These are phyloP conservation scores for Orbilia oligospora DNA, from an alignment of 2,329 filamentous ascomycete genomes.

Conservation along the genomic window DNA sequence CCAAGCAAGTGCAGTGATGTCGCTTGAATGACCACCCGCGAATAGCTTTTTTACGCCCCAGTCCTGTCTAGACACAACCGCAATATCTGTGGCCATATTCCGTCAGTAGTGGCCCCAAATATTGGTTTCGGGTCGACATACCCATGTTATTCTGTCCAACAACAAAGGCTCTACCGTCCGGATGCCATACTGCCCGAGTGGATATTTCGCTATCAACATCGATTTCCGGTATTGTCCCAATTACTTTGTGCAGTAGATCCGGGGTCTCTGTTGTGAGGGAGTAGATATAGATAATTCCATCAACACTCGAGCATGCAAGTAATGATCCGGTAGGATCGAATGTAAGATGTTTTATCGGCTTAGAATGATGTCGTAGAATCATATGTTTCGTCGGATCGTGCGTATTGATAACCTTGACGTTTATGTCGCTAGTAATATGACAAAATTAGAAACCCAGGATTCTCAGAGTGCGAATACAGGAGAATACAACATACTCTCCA, in stretches of 20 bases:
- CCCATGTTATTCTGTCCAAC: conserved; percentile 81
- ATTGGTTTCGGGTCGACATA: conserved; percentile 60
- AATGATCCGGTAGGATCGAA: conserved; percentile 86
- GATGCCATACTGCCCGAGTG: conserved; percentile 87
- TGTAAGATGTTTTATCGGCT: conserved; percentile 89
- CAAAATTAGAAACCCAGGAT: neutral
- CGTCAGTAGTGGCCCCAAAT: neutral
- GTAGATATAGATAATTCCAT: conserved; percentile 92
- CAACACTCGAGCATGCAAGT: conserved; percentile 85
- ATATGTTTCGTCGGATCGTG: conserved; percentile 82
- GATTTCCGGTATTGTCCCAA: conserved; percentile 81
- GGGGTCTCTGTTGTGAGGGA: conserved; percentile 83
- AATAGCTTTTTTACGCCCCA: conserved; percentile 90
- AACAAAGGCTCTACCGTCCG: conserved; percentile 91
- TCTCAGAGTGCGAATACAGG: neutral
- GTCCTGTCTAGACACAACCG: conserved; percentile 87
- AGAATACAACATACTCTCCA: conserved; percentile 79
- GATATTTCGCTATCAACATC: conserved; percentile 84
- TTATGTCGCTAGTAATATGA: conserved; percentile 75
- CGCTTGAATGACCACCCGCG: conserved; percentile 81
- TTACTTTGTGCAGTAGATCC: conserved; percentile 84
- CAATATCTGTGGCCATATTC: conserved; percentile 73
- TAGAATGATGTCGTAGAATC: conserved; percentile 84
- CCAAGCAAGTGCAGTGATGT: conserved; percentile 91
- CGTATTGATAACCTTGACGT: conserved; percentile 88